A percentile compares a stretch with the other conserved stretches of the same genome.
These are phyloP conservation scores for Salmacisia buchloeana DNA, from an alignment of 1,284 basidiomycete genomes.

Conservation along the genomic window DNA sequence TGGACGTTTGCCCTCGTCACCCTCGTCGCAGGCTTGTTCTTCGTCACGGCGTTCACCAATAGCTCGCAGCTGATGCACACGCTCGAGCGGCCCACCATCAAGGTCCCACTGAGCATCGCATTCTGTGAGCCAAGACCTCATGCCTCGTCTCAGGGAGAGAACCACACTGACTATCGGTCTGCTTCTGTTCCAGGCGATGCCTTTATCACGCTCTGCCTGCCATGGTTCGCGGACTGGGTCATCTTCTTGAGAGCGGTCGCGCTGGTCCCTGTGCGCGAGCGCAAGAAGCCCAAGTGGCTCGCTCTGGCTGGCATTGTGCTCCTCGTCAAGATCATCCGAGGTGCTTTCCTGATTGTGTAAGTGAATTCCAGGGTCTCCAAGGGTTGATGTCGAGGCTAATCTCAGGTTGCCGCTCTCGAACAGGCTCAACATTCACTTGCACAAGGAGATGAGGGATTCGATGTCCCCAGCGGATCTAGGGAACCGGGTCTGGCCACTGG, in stretches of 20 bases:
- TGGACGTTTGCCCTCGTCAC: conserved; percentile 6
- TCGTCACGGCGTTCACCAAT: conserved; percentile 3
- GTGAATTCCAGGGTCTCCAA: too few relatives aligned
- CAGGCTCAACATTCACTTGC: neutral
- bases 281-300: neutral
- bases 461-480: neutral
- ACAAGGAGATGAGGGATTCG: neutral
- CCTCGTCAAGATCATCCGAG: neutral
- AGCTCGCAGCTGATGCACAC: neutral
- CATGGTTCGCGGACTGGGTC: conserved; percentile 5
- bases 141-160: too few relatives aligned
- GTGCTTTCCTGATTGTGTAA: neutral
- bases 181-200: neutral
- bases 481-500: neutral
- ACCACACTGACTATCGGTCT: too few relatives aligned
- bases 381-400: too few relatives aligned
- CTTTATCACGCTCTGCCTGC: neutral
- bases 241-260: neutral
- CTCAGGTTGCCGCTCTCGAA: neutral
- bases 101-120: neutral
- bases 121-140: neutral
- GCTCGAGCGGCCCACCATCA: neutral
- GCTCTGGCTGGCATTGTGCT: neutral
- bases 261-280: neutral
- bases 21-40: neutral